Conservation (phyloP, 1,139 yeast species). For the Geotrichum bryndzae region DNA sequence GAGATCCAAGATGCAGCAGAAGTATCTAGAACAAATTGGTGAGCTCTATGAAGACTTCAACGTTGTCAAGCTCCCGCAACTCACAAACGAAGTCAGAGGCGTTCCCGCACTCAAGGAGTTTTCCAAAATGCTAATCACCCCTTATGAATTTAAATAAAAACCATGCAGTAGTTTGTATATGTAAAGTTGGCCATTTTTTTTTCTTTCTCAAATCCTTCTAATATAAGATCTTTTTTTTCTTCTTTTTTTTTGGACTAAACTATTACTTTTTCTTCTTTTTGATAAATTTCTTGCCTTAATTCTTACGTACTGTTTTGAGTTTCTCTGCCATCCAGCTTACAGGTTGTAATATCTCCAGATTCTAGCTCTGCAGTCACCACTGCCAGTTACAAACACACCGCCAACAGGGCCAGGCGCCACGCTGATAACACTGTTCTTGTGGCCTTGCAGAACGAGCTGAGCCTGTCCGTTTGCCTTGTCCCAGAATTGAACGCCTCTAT, state of each 20-base stretch:
- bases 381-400: constrained; percentile 89
- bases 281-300: background rate
- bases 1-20: constrained; percentile 93
- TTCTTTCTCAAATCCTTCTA: background rate
- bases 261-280: background rate
- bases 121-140: constrained; percentile 34
- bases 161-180: background rate
- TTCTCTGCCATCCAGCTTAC: background rate
- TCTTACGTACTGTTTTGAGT: background rate
- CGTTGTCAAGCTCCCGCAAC: constrained; percentile 86
- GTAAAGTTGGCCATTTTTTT: background rate
- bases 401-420: constrained; percentile 84
- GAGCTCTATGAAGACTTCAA: constrained; percentile 95
- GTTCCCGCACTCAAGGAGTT: constrained; percentile 66
- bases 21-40: constrained; percentile 87
- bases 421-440: constrained; percentile 89
- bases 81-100: constrained; percentile 93
- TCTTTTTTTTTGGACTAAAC: background rate
- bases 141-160: constrained; percentile 22
- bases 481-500: constrained; percentile 97
- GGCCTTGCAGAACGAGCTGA: constrained; percentile 92
- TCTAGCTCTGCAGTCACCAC: constrained; percentile 96
- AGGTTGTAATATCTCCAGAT: constrained; percentile 62
- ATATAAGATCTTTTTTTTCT: background rate
- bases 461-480: constrained; percentile 90